A percentile compares a stretch with the other conserved stretches of the same genome.
phyloP scores from a whole-genome alignment of 1,139 yeast genomes.

The Pichia sp. region DNA sequence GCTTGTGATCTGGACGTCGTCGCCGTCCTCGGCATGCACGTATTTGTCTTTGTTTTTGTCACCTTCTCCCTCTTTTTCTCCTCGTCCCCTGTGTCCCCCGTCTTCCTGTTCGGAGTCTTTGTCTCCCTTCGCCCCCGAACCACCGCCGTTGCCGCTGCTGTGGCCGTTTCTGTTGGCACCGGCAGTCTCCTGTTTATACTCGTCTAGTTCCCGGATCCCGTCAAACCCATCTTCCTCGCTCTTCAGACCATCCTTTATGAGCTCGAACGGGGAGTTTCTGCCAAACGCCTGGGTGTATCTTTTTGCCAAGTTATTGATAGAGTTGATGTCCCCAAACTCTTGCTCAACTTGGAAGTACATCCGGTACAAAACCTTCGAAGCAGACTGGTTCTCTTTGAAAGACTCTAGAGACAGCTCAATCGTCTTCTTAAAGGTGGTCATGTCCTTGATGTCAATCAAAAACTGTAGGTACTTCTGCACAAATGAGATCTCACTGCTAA shows the following conservation, averaged over 20 bases:
- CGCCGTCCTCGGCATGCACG: not conserved
- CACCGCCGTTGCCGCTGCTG: too few relatives aligned
- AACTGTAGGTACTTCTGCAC: conserved; percentile 69
- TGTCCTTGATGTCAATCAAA: conserved; percentile 67
- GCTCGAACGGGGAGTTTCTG: not conserved
- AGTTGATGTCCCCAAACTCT: conserved; percentile 62
- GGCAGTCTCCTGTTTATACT: not conserved
- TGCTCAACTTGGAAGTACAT: conserved; percentile 44
- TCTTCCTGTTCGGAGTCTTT: too few relatives aligned
- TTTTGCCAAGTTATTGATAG: conserved; percentile 61
- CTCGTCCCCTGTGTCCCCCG: too few relatives aligned
- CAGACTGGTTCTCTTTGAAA: conserved; percentile 33
- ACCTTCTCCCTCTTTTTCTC: too few relatives aligned
- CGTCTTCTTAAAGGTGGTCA: conserved; percentile 74
- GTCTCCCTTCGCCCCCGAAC: too few relatives aligned
- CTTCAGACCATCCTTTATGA: not conserved
- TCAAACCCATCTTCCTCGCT: not conserved
- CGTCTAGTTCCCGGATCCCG: conserved; percentile 6
- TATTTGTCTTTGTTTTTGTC: too few relatives aligned
- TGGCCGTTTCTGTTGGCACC: not conserved
- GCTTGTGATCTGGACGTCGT: conserved; percentile 2
- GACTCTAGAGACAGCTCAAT: conserved; percentile 63
- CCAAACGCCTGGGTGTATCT: conserved; percentile 59
- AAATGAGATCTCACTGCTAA: conserved; percentile 52
- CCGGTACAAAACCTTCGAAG: conserved; percentile 46